These are phyloP conservation scores for Begonia masoniana DNA, from an alignment of 306 rosid species.

Conservation along the genomic window DNA sequence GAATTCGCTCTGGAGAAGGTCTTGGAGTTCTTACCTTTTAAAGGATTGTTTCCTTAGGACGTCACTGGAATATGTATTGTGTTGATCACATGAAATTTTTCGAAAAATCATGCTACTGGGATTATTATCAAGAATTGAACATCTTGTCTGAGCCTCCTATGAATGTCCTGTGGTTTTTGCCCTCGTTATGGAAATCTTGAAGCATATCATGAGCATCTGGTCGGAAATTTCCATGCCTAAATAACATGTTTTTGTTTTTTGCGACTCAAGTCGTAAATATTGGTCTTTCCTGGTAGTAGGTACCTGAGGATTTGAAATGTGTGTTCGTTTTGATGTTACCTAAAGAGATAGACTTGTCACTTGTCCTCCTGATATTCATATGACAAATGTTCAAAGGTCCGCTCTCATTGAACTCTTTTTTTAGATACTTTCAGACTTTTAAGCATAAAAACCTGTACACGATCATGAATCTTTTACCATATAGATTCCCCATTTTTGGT, in stretches of 20 bases:
- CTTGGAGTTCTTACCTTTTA: slow-evolving; percentile 50
- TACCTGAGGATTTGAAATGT: slow-evolving; percentile 95
- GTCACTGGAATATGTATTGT: no score
- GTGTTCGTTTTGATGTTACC: slow-evolving; percentile 93
- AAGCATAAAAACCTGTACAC: no score
- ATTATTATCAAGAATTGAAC: background rate
- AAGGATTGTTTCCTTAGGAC: no score
- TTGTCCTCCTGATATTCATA: slow-evolving; percentile 95
- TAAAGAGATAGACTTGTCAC: slow-evolving; percentile 73
- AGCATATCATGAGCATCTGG: no score
- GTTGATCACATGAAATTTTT: slow-evolving; percentile 89
- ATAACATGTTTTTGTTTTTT: background rate
- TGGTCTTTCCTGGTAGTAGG: slow-evolving; percentile 31
- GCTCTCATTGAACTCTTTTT: slow-evolving; percentile 6
- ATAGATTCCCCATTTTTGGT: no score
- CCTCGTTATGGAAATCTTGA: no score
- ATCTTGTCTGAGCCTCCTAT: no score
- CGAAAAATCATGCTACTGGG: slow-evolving; percentile 30
- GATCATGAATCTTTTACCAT: no score
- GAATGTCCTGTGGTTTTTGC: background rate
- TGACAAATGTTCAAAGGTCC: slow-evolving; percentile 84
- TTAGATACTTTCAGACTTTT: background rate
- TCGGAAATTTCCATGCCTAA: background rate
- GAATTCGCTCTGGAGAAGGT: slow-evolving; percentile 97
- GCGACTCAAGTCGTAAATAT: background rate